Evolutionary conservation across 495 filamentous ascomycete species (phyloP).

Genomic region (Penicillium lagena): DNA sequence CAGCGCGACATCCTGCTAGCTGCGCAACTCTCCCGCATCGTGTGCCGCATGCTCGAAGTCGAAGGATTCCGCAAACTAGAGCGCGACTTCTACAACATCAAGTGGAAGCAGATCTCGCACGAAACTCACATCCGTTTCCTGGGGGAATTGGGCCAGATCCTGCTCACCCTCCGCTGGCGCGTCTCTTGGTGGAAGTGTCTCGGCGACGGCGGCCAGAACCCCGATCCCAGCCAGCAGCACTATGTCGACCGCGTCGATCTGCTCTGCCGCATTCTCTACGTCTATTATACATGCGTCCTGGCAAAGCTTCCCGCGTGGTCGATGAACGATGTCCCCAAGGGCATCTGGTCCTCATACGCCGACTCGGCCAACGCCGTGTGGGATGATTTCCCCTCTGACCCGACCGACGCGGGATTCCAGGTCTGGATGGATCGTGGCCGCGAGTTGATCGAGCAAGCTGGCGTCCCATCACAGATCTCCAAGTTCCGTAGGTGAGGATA

Average conservation of each 20-base stretch:
- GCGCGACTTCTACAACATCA: conserved; percentile 45
- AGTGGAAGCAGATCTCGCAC: conserved; percentile 43
- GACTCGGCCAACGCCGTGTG: conserved; percentile 38
- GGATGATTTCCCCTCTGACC: conserved; percentile 40
- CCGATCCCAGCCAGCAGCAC: conserved; percentile 37
- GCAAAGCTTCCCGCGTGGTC: conserved; percentile 43
- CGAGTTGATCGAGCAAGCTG: conserved; percentile 40
- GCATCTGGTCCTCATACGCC: conserved; percentile 38
- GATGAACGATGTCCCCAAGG: conserved; percentile 32
- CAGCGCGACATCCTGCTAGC: conserved; percentile 40
- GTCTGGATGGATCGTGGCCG: conserved; percentile 34
- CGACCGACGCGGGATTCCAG: conserved; percentile 36
- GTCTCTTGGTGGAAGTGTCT: conserved; percentile 45
- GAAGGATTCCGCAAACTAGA: conserved; percentile 46
- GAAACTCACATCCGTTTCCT: conserved; percentile 39
- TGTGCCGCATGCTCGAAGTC: conserved; percentile 45
- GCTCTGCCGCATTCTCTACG: conserved; percentile 44
- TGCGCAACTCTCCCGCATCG: conserved; percentile 40
- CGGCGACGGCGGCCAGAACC: conserved; percentile 36
- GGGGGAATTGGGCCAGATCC: conserved; percentile 37
- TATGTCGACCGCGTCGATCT: conserved; percentile 41
- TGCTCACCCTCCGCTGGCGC: conserved; percentile 44
- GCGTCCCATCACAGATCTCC: conserved; percentile 28
- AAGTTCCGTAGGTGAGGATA: conserved; percentile 9
- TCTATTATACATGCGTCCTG: conserved; percentile 43